These are phyloP conservation scores for Cyberlindnera nakhonratchasimensis DNA, from an alignment of 805 yeast genomes.

Conservation along the genomic window DNA sequence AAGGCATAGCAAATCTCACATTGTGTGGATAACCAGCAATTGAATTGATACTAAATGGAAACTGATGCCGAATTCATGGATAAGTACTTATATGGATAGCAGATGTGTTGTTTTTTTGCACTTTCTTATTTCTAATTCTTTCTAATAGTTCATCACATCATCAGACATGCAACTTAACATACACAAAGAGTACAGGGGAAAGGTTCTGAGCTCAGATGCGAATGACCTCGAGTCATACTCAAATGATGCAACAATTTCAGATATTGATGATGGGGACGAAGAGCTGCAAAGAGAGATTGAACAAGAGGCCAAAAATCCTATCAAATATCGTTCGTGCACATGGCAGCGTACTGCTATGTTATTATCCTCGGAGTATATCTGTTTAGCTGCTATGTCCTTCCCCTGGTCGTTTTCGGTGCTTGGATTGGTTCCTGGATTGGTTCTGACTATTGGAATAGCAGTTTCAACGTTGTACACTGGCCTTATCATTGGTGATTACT, in stretches of 20 bases:
- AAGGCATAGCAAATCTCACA: no score
- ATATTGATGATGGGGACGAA: not conserved
- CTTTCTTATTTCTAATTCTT: no score
- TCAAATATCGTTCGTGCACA: constrained; percentile 49
- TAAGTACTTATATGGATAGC: no score
- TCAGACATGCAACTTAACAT: no score
- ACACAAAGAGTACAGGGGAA: not conserved
- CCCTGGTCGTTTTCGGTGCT: constrained; percentile 48
- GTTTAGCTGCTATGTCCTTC: constrained; percentile 61
- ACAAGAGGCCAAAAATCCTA: constrained; percentile 27
- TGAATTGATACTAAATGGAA: no score
- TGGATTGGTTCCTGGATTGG: constrained; percentile 62
- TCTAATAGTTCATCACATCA: no score
- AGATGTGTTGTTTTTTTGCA: no score
- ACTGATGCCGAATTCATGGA: no score
- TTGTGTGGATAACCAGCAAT: no score
- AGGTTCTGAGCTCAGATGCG: not conserved
- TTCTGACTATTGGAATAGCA: constrained; percentile 49
- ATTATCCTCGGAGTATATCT: constrained; percentile 55
- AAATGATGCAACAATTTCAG: not conserved
- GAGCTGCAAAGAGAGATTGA: constrained; percentile 17
- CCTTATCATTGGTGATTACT: constrained; percentile 49
- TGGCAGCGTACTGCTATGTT: constrained; percentile 60
- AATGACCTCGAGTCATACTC: not conserved
- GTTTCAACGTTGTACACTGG: constrained; percentile 53